A percentile compares a stretch with the other conserved stretches of the same genome.
phyloP scores from a whole-genome alignment of 2,329 filamentous ascomycete species.

The Ambrosiella cleistominuta region DNA sequence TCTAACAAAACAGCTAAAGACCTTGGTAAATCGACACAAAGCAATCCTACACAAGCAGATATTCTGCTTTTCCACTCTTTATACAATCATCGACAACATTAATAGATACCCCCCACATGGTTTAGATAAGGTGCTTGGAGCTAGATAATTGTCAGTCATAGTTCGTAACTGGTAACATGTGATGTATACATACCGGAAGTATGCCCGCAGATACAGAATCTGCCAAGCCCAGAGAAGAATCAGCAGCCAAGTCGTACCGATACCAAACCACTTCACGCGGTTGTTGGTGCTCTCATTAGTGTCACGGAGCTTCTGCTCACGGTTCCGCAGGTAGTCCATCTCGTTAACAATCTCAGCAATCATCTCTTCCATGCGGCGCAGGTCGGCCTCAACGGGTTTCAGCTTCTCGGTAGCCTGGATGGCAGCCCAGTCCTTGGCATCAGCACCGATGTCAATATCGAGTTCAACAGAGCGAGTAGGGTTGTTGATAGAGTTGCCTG shows the following conservation, averaged over 20 bases:
- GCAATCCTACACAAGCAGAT: not conserved
- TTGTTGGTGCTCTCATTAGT: constrained; percentile 99
- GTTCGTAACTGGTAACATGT: not conserved
- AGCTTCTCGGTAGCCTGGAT: constrained; percentile 95
- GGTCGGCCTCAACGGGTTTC: constrained; percentile 87
- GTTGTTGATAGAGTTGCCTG: constrained; percentile 22
- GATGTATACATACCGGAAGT: constrained; percentile 51
- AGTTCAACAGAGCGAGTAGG: constrained; percentile 64
- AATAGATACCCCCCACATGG: not conserved
- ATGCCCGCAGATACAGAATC: constrained; percentile 90
- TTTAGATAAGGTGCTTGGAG: constrained; percentile 52
- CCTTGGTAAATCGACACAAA: not conserved
- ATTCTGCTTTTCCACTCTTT: not conserved
- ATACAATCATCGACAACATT: not conserved
- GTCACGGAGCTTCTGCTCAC: constrained; percentile 91
- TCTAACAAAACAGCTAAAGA: too few species aligned
- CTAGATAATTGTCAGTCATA: constrained; percentile 21
- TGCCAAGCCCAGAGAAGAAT: constrained; percentile 87
- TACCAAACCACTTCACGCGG: constrained; percentile 95
- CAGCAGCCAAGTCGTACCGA: constrained; percentile 81
- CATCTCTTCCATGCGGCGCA: constrained; percentile 81
- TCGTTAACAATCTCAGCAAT: constrained; percentile 75
- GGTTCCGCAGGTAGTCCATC: constrained; percentile 83
- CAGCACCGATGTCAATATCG: constrained; percentile 88
- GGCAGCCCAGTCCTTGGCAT: constrained; percentile 94